Percentiles rank a stretch among this genome's conserved stretches.
Evolutionary conservation across 1,284 basidiomycete species (phyloP).

Genomic region (Cryptococcus hybrid): DNA sequence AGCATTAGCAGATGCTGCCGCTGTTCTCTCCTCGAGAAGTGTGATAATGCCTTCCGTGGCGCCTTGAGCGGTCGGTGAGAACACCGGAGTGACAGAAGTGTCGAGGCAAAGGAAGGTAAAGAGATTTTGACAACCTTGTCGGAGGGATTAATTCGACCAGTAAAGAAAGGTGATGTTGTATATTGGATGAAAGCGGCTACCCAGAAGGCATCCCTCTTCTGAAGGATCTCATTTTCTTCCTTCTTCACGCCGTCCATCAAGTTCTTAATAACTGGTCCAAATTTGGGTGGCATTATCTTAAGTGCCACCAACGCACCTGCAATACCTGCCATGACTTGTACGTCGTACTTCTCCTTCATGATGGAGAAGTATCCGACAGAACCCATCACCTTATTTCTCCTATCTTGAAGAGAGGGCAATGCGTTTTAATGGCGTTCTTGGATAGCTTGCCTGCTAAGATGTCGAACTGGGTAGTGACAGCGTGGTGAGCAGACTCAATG

Average conservation of each 20-base stretch:
- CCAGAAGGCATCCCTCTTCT: conserved; percentile 81
- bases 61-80: conserved; percentile 55
- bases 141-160: conserved; percentile 58
- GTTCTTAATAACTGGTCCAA: conserved; percentile 94
- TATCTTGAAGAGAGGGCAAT: conserved; percentile 71
- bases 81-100: conserved; percentile 82
- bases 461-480: conserved; percentile 69
- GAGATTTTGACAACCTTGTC: conserved; percentile 98
- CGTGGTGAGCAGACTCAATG: conserved; percentile 71
- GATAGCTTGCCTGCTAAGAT: conserved; percentile 55
- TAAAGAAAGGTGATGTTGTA: conserved; percentile 67
- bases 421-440: conserved; percentile 73
- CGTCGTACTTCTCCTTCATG: conserved; percentile 82
- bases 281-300: conserved; percentile 79
- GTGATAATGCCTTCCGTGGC: conserved; percentile 75
- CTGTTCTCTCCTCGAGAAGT: conserved; percentile 55
- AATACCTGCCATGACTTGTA: conserved; percentile 82
- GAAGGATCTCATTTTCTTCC: conserved; percentile 85
- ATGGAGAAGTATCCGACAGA: conserved; percentile 79
- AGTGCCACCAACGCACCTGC: conserved; percentile 89
- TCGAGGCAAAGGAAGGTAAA: conserved; percentile 97
- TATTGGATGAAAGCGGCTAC: conserved; percentile 89
- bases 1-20: conserved; percentile 53
- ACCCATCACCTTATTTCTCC: conserved; percentile 67
- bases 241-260: conserved; percentile 99